phyloP scores from a whole-genome alignment of 495 filamentous ascomycete species.

The Wilcoxina mikolae region DNA sequence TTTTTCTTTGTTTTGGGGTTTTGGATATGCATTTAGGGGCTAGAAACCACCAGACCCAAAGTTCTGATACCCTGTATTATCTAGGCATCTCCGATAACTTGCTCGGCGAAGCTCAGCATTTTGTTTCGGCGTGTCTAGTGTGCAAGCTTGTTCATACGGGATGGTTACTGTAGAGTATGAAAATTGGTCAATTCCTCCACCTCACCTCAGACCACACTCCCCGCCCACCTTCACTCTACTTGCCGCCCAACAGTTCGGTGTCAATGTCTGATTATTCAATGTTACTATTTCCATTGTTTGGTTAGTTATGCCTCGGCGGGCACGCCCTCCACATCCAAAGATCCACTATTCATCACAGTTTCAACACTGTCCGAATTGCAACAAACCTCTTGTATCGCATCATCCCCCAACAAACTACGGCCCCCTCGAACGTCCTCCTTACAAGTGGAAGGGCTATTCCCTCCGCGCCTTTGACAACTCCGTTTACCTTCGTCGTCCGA shows the following conservation, averaged over 20 bases:
- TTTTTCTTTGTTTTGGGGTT: background rate
- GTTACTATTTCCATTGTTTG: background rate
- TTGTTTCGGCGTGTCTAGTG: too few relatives aligned
- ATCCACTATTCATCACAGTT: background rate
- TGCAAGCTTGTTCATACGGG: too few relatives aligned
- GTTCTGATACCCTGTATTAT: too few relatives aligned
- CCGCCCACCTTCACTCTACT: too few relatives aligned
- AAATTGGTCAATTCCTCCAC: too few relatives aligned
- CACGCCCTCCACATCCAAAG: background rate
- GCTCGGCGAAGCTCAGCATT: too few relatives aligned
- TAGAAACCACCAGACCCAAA: too few relatives aligned
- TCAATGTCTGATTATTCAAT: background rate
- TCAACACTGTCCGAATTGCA: background rate
- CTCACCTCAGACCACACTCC: too few relatives aligned
- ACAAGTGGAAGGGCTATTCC: slow-evolving; percentile 5
- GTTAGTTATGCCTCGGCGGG: slow-evolving; percentile 3
- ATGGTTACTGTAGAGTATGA: too few relatives aligned
- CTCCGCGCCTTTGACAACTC: background rate
- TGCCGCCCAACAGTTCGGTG: background rate
- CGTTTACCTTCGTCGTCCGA: slow-evolving; percentile 1
- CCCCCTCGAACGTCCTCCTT: background rate
- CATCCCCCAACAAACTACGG: background rate
- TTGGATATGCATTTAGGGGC: too few relatives aligned
- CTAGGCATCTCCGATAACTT: too few relatives aligned
- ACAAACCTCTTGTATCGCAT: background rate